Percentiles rank a stretch among this genome's conserved stretches.
These are phyloP conservation scores for Sporothrix pallida DNA, from an alignment of 2,329 filamentous ascomycete genomes.

Conservation along the genomic window DNA sequence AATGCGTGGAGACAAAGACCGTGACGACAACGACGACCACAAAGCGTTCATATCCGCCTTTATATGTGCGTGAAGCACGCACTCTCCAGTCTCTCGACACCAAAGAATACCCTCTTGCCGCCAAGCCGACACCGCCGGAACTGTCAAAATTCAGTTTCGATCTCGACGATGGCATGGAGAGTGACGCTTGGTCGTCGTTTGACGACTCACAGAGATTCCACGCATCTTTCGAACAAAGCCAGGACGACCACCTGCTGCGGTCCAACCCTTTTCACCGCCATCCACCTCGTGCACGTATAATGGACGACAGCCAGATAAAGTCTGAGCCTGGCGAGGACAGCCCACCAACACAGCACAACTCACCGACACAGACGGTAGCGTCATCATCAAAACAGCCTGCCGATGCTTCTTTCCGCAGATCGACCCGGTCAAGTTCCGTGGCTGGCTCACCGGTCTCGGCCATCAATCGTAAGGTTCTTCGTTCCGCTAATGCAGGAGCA, in stretches of 20 bases:
- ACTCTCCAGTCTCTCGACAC: constrained; percentile 75
- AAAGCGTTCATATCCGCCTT: constrained; percentile 81
- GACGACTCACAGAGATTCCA: constrained; percentile 35
- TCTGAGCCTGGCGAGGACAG: constrained; percentile 44
- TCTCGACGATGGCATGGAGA: constrained; percentile 62
- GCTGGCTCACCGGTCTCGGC: constrained; percentile 44
- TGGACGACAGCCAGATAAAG: constrained; percentile 41
- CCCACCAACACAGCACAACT: constrained; percentile 42
- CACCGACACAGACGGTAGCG: constrained; percentile 39
- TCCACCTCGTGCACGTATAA: constrained; percentile 11
- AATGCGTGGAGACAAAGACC: constrained; percentile 71
- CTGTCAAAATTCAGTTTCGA: constrained; percentile 79
- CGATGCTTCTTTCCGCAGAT: constrained; percentile 44
- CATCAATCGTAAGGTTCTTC: constrained; percentile 44
- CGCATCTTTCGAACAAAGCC: constrained; percentile 30
- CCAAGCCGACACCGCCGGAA: constrained; percentile 78
- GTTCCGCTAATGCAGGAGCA: constrained; percentile 37
- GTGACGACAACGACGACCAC: constrained; percentile 94
- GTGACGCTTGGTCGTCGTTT: constrained; percentile 44
- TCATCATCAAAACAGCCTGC: constrained; percentile 32
- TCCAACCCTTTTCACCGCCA: constrained; percentile 25
- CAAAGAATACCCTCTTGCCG: constrained; percentile 88
- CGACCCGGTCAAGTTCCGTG: constrained; percentile 45
- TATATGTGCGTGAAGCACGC: constrained; percentile 75
- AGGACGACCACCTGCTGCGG: constrained; percentile 29